Evolutionary conservation across 495 filamentous ascomycete species (phyloP).

Genomic region (Neurospora discreta): DNA sequence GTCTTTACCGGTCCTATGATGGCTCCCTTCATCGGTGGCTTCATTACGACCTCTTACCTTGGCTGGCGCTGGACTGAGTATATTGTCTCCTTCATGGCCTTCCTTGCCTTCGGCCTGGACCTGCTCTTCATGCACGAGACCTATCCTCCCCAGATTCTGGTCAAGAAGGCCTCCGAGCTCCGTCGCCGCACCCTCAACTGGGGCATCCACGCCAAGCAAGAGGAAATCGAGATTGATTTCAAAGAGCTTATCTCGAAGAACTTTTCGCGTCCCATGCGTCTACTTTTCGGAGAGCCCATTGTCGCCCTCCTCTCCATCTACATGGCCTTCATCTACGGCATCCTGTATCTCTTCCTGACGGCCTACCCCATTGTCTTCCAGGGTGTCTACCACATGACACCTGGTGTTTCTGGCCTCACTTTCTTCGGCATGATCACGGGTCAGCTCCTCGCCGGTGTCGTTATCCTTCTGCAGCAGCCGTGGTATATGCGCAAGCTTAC

Average conservation of each 20-base stretch:
- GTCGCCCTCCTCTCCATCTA: conserved; percentile 64
- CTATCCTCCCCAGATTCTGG: conserved; percentile 71
- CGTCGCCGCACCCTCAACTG: conserved; percentile 78
- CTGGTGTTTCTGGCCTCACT: conserved; percentile 60
- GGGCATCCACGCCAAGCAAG: conserved; percentile 90
- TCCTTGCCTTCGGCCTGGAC: conserved; percentile 55
- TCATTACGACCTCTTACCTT: conserved; percentile 56
- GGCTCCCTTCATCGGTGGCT: conserved; percentile 75
- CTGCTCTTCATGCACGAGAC: conserved; percentile 69
- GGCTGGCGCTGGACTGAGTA: conserved; percentile 89
- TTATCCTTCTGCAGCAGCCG: conserved; percentile 55
- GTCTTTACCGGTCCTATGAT: conserved; percentile 75
- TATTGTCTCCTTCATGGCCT: conserved; percentile 62
- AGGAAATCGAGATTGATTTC: conserved; percentile 83
- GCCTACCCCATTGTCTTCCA: conserved; percentile 76
- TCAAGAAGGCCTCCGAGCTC: conserved; percentile 65
- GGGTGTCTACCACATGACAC: conserved; percentile 52
- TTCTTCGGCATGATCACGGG: conserved; percentile 76
- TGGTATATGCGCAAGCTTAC: conserved; percentile 57
- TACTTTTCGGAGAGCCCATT: conserved; percentile 74
- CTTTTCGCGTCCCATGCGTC: conserved; percentile 66
- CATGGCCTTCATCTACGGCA: conserved; percentile 70
- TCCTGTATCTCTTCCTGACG: conserved; percentile 72
- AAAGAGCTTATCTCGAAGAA: conserved; percentile 71
- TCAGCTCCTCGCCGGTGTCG: conserved; percentile 53